Evolutionary conservation across 257 asterid genomes (phyloP).

Genomic region (Solanum boliviense): DNA sequence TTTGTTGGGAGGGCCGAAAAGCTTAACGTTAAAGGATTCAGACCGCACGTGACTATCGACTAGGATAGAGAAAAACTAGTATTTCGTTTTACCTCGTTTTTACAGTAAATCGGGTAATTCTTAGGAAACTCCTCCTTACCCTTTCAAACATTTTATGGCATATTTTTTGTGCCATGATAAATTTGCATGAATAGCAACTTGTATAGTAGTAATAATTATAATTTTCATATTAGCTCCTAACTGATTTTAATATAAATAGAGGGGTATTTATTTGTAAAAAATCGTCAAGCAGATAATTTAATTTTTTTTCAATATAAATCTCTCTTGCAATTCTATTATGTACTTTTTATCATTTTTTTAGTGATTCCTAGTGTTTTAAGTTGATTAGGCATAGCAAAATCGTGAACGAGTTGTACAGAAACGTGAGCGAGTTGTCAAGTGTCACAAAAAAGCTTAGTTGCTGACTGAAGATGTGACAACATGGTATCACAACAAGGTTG

Average conservation of each 20-base stretch:
- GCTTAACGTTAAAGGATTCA: slow-evolving; percentile 19
- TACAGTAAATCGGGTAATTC: slow-evolving; percentile 7
- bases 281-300: background rate
- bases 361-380: background rate
- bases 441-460: no score
- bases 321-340: background rate
- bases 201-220: no score
- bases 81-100: slow-evolving; percentile 14
- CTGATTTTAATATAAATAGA: no score
- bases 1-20: slow-evolving; percentile 15
- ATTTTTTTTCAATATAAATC: background rate
- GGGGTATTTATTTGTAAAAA: background rate
- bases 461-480: background rate
- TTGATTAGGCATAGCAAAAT: no score
- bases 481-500: no score
- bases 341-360: no score
- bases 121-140: background rate
- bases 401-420: background rate
- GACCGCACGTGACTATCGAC: slow-evolving; percentile 49
- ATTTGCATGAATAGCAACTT: no score
- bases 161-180: background rate
- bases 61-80: slow-evolving; percentile 12
- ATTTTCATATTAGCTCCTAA: background rate
- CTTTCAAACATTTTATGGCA: background rate
- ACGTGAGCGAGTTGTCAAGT: background rate